Percentiles rank a stretch among this genome's conserved stretches.
Conservation (phyloP, 2,329 filamentous ascomycete genomes). For the Neospermospora avenae region DNA sequence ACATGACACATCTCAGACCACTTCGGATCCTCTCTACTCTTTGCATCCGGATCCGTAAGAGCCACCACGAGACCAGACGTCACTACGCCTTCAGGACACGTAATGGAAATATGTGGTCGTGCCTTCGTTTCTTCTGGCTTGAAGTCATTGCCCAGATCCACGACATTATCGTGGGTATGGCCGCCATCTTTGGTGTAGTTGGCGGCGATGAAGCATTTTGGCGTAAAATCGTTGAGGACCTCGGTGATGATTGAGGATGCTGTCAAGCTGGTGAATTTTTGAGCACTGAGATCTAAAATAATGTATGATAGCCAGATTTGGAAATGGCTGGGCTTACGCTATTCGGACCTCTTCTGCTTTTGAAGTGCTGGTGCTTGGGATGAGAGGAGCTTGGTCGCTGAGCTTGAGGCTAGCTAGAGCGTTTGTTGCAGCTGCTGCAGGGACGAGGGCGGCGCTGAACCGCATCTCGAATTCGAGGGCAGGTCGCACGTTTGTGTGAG, state of each 20-base stretch:
- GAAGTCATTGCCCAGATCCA: constrained; percentile 44
- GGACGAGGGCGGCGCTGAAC: not conserved
- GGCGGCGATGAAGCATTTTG: constrained; percentile 47
- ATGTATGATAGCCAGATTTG: not conserved
- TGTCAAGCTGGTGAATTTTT: constrained; percentile 15
- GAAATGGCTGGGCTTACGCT: constrained; percentile 3
- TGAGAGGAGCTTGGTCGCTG: constrained; percentile 15
- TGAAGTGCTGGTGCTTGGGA: constrained; percentile 24
- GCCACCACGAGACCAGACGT: constrained; percentile 42
- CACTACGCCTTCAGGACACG: constrained; percentile 24
- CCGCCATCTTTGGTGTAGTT: constrained; percentile 40
- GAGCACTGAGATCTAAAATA: constrained; percentile 17
- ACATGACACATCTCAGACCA: constrained; percentile 56
- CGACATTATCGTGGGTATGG: constrained; percentile 34
- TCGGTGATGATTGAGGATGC: constrained; percentile 27
- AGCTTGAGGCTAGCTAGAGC: not conserved
- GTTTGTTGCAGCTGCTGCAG: not conserved
- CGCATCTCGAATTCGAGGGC: constrained; percentile 7
- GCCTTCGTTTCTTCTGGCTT: constrained; percentile 31
- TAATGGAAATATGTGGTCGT: constrained; percentile 32
- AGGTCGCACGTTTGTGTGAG: not conserved
- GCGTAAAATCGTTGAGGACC: constrained; percentile 55
- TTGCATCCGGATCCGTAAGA: constrained; percentile 58
- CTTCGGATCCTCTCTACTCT: constrained; percentile 48
- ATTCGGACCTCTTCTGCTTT: constrained; percentile 12